Base-by-base conservation (phyloP, 345 rosid genomes). In the Salix koriyanagi region DNA sequence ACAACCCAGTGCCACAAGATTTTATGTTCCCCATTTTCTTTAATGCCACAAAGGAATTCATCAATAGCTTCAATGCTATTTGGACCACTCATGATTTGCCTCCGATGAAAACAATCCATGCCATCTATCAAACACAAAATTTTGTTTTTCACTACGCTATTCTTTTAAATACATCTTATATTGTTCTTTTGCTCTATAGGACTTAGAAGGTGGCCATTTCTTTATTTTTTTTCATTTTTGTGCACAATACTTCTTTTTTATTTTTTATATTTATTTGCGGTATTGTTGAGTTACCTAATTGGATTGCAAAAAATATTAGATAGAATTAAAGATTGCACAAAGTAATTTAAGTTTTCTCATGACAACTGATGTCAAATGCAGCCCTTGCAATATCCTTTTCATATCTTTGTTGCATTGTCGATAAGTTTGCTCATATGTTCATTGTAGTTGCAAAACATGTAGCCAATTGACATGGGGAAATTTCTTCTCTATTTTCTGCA, bases 401-500 rank as follows among this genome's bases (percentile, higher is more conserved):
- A 6, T 75, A 26, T 41, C 67, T 37, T n/a, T 73, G 37, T 34
- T 54, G 3, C 39, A 23, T 48, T 42, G 30, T 75, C 76, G 67
- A 76, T 78, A 48, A 28, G 65, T 75, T 69, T 25, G 23, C 19
- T 71, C 26, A 54, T 72, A 76, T 11, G 37, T 37, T 76, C 48
- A 64, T 75, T 90, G 92, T 97, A 96, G 98, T 67, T 96, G 99
- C 86, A 82, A 85, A 85, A 78, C 89, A 32, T 94, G 99, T 72
- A 89, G 93, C 56, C 93, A 85, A 82, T 79, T 80, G 6, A 2
- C 2, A 1, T 9, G 12, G 11, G 12, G 12, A 2, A 41, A 41
- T 41, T 41, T 9, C 2, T 41, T 8, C 42, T 0, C 36, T 32
- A 32, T 32, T 32, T 4, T 32, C 5, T 5, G 36, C 36, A 34